These are phyloP conservation scores for Penstemon barbatus DNA, from an alignment of 257 asterid genomes.

Conservation along the genomic window DNA sequence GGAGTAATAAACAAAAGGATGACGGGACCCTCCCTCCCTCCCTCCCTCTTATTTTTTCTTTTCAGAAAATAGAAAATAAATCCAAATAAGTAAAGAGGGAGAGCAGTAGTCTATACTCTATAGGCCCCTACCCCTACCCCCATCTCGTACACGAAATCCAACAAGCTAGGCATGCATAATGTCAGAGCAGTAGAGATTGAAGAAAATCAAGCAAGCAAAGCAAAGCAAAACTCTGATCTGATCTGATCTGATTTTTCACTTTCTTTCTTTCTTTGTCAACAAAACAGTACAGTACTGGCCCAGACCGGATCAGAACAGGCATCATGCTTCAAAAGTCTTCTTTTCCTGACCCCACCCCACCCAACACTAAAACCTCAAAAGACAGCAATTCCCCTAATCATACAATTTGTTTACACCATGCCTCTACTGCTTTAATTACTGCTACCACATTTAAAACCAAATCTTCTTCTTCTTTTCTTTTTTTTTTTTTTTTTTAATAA, in stretches of 20 bases:
- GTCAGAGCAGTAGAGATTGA: slow-evolving; percentile 33
- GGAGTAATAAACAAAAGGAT: too few relatives aligned
- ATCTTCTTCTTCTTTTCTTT: background rate
- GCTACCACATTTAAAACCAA: background rate
- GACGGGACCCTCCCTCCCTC: too few relatives aligned
- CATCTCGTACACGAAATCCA: slow-evolving; percentile 23
- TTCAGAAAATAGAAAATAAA: background rate
- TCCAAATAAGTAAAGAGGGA: background rate
- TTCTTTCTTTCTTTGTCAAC: background rate
- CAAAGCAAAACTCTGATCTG: too few relatives aligned
- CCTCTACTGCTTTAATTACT: slow-evolving; percentile 17
- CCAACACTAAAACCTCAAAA: slow-evolving; percentile 15
- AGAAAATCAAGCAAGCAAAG: slow-evolving; percentile 33
- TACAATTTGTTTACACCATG: slow-evolving; percentile 7
- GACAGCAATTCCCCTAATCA: slow-evolving; percentile 24
- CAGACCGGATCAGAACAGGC: slow-evolving; percentile 24
- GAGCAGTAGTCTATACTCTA: background rate
- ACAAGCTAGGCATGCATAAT: slow-evolving; percentile 15
- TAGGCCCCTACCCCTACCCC: background rate
- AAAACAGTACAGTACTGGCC: background rate
- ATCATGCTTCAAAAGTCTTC: slow-evolving; percentile 41
- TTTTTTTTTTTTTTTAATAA: too few relatives aligned
- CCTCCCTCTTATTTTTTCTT: too few relatives aligned
- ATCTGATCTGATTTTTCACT: background rate
- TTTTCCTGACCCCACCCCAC: slow-evolving; percentile 24